Conservation (phyloP, 805 yeast species). For the Saturnispora sanitii region DNA sequence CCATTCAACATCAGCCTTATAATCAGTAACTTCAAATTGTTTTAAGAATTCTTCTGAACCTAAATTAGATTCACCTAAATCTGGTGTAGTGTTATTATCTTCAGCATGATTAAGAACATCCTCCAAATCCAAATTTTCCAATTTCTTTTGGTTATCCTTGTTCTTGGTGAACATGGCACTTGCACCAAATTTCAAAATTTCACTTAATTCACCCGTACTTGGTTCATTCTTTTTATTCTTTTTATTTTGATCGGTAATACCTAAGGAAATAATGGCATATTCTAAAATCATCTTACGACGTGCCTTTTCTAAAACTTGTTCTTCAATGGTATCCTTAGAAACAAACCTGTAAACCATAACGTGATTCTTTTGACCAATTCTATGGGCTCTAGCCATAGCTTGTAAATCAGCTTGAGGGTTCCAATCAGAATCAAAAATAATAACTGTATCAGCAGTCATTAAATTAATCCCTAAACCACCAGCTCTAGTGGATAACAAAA, state of each 20-base stretch:
- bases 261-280: constrained; percentile 92
- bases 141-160: constrained; percentile 80
- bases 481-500: constrained; percentile 87
- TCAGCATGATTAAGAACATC: constrained; percentile 96
- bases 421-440: constrained; percentile 98
- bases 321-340: constrained; percentile 97
- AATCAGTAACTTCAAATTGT: constrained; percentile 97
- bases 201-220: constrained; percentile 72
- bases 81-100: constrained; percentile 94
- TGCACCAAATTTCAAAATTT: constrained; percentile 95
- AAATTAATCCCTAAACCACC: constrained; percentile 98
- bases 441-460: constrained; percentile 99
- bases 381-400: constrained; percentile 99
- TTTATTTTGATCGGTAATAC: constrained; percentile 69
- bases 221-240: constrained; percentile 60
- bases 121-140: constrained; percentile 90
- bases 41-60: constrained; percentile 97
- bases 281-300: constrained; percentile 97
- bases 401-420: constrained; percentile 98
- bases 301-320: constrained; percentile 92
- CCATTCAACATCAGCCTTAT: constrained; percentile 97
- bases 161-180: constrained; percentile 93
- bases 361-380: constrained; percentile 98
- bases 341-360: constrained; percentile 96
- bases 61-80: constrained; percentile 89